Base-by-base conservation (phyloP, 2,329 filamentous ascomycete species). In the Phaeosphaeria sp. region DNA sequence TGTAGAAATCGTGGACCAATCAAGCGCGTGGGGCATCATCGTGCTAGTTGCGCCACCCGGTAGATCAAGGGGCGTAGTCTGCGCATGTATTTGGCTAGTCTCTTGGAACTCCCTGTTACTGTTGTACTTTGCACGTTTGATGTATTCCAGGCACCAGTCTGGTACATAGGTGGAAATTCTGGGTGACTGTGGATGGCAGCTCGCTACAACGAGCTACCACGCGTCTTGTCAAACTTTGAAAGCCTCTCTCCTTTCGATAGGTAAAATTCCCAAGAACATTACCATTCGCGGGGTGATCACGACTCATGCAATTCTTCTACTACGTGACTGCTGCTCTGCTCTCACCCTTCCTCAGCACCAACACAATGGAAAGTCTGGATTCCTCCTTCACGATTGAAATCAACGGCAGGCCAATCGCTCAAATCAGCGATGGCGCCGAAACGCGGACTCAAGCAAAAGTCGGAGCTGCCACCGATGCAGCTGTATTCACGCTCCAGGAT, bases 331-430 rank as follows among this genome's bases (percentile, higher is more conserved):
- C 63, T 36, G 30, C 56, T 42, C 52, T 55, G 1, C 56, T 56
- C n/a, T 54, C 58, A 13, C 51, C 46, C 25, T 53, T 62, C 22
- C 47, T 30, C 48, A 18, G 51, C 21, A 25, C 55, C 25, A 50
- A 39, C 41, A 56, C 42, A n/a, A 70, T 72, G 69, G 61, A 68
- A 41, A 66, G 52, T 30, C 63, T 72, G 36, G 55, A 51, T 46
- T 59, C 60, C 13, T 50, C 68, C 2, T 72, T 72, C 47, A 67
- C 63, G 9, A 70, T 72, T 25, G 62, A 70, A 49, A 59, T 72
- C 42, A 60, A 67, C 51, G 69, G 68, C 41, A 62, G 48, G 10
- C 61, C 64, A 21, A 64, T 72, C 41, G 56, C 64, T 2, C 58
- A 48, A 4, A 22, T 63, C 27, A 50, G 47, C 30, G 55, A 52